These are phyloP conservation scores for Begonia fuchsioides DNA, from an alignment of 306 rosid species.

Conservation along the genomic window DNA sequence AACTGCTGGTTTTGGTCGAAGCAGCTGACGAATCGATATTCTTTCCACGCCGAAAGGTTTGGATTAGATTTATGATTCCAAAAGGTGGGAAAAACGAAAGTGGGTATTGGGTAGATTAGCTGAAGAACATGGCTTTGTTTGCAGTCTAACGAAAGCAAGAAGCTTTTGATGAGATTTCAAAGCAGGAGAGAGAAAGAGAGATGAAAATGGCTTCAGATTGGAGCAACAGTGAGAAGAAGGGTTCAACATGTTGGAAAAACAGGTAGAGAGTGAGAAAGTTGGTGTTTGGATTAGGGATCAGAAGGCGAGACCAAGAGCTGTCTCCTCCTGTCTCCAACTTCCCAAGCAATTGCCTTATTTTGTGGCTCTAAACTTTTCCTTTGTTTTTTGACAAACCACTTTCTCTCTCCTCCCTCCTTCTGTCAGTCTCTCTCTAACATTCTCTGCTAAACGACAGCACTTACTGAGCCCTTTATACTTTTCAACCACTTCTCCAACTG, in stretches of 20 bases:
- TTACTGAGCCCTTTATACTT: neutral
- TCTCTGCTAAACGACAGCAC: neutral
- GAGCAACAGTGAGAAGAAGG: slow-evolving; percentile 16
- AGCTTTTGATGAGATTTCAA: neutral
- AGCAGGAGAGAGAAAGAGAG: slow-evolving; percentile 1
- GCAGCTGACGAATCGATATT: no score
- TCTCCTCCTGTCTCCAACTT: slow-evolving; percentile 50
- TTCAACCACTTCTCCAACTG: neutral
- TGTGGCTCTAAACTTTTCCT: slow-evolving; percentile 15
- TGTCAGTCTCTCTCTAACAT: neutral
- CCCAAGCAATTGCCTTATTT: slow-evolving; percentile 41
- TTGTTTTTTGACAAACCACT: neutral
- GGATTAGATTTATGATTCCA: no score
- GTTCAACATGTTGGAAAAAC: slow-evolving; percentile 24
- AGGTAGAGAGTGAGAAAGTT: slow-evolving; percentile 20
- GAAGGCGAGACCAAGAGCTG: slow-evolving; percentile 34
- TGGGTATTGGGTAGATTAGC: no score
- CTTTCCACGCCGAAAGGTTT: no score
- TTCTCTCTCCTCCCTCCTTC: slow-evolving; percentile 4
- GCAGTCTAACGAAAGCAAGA: neutral
- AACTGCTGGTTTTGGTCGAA: no score
- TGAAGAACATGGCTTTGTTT: neutral
- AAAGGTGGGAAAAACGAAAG: no score
- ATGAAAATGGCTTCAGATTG: neutral
- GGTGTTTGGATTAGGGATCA: slow-evolving; percentile 23